A percentile compares a stretch with the other conserved stretches of the same genome.
Conservation (phyloP, 2,329 filamentous ascomycete species). For the Truncatella angustata region DNA sequence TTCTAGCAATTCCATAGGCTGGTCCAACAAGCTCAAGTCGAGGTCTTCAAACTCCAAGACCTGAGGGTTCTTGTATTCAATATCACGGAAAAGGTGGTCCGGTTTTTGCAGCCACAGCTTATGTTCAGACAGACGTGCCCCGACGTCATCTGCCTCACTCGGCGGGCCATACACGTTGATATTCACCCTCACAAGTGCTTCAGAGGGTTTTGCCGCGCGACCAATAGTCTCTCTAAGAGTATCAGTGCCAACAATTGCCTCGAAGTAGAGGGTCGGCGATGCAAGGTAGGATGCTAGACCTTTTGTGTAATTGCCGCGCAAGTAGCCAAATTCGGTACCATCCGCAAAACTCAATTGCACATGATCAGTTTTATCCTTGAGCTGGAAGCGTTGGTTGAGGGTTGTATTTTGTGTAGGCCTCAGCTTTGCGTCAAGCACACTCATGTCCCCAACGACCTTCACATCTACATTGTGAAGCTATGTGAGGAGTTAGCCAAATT, state of each 20-base stretch:
- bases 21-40: background rate
- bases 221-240: conserved; percentile 1
- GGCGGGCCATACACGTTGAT: conserved; percentile 8
- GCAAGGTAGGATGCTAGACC: background rate
- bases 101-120: conserved; percentile 9
- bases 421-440: background rate
- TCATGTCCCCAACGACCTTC: conserved; percentile 5
- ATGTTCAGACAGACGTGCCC: background rate
- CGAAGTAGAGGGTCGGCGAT: background rate
- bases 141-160: background rate
- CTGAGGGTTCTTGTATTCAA: conserved; percentile 4
- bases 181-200: conserved; percentile 3
- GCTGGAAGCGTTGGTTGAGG: background rate
- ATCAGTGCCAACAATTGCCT: background rate
- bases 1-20: background rate
- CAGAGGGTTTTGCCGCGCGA: background rate
- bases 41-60: conserved; percentile 6
- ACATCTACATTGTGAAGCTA: conserved; percentile 9
- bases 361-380: conserved; percentile 1
- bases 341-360: conserved; percentile 4
- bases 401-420: background rate
- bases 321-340: background rate
- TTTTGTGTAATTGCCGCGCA: conserved; percentile 5
- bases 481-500: background rate
- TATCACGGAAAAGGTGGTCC: background rate